These are phyloP conservation scores for Penicillium ochrochloron DNA, from an alignment of 495 filamentous ascomycete genomes.

Conservation along the genomic window DNA sequence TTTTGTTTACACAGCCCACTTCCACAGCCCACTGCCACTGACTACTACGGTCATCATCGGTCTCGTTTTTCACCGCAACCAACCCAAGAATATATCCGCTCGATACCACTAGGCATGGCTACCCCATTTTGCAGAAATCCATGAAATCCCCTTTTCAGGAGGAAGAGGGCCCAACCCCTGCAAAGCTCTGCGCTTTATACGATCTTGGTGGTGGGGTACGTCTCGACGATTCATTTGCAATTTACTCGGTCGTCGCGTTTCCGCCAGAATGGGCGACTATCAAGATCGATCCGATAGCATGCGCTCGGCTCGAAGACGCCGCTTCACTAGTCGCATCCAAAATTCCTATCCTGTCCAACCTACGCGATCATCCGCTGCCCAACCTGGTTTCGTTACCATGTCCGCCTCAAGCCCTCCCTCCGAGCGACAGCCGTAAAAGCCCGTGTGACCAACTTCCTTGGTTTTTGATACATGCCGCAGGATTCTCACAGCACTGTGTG, in stretches of 20 bases:
- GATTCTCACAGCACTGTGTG: slow-evolving; percentile 24
- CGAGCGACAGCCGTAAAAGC: neutral
- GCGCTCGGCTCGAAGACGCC: neutral
- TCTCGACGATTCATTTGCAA: slow-evolving; percentile 14
- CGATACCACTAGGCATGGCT: neutral
- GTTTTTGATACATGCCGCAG: slow-evolving; percentile 28
- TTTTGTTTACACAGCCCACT: slow-evolving; percentile 9
- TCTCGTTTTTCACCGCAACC: too few relatives aligned
- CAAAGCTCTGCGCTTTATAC: slow-evolving; percentile 14
- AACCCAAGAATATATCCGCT: too few relatives aligned
- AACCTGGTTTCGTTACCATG: slow-evolving; percentile 10
- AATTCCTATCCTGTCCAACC: slow-evolving; percentile 8
- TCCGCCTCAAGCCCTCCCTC: neutral
- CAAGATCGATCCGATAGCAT: neutral
- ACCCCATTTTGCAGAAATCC: neutral
- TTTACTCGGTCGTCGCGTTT: slow-evolving; percentile 19
- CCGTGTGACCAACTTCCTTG: slow-evolving; percentile 19
- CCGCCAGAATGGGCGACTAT: slow-evolving; percentile 7
- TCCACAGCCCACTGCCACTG: neutral
- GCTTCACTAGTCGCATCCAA: slow-evolving; percentile 10
- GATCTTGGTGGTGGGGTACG: slow-evolving; percentile 17
- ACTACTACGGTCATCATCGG: neutral
- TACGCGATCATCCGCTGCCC: neutral
- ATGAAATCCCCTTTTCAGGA: slow-evolving; percentile 7
- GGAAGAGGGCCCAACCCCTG: slow-evolving; percentile 13